Base-by-base conservation (phyloP, 176 grass and related monocot species). In the Hsuehochloa calcarea region DNA sequence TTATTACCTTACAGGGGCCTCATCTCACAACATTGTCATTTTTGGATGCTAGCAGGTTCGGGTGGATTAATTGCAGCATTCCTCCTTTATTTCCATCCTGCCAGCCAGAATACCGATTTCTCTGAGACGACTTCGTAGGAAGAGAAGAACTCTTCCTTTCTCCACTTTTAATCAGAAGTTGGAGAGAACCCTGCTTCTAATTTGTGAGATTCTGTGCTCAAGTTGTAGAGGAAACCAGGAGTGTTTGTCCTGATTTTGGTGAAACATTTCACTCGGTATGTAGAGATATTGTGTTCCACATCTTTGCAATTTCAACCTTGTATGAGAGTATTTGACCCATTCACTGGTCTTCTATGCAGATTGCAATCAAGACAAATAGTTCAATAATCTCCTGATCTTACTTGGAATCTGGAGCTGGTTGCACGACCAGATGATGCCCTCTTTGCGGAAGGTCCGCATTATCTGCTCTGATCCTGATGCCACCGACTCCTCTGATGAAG, bases 391-490 rank as follows among this genome's bases (percentile, higher is more conserved):
- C 15, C 6, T 10, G 40, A 64, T 73, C 34, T 25, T 43, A 19
- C 31, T 38, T 84, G 14, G 4, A 58, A 76, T 60, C 62, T 80
- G 69, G 54, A 73, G 56, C 41, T 23, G 23, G 8, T 43, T 51
- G 38, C 3, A 22, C 8, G 8, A 49, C 16, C 4, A 71, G 84
- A 91, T 87, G 87, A 55, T 43, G 20, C 74, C 76, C 31, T 64
- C 8, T 3, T 63, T 58, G 5, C 62, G 11, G 8, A 92, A 84
- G 83, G 19, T 92, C 8, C 90, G 84, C 10, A 74, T 92, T 69
- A 79, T 86, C 78, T 89, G 52, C 63, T 38, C 5, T 78, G 90
- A 92, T 70, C 90, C 90, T 52, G 84, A 92, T 64, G 90, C 84
- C 63, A 92, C 90, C 0, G 90, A 92, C 63, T 89, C 87, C 25